A percentile compares a stretch with the other conserved stretches of the same genome.
These are phyloP conservation scores for Blastocystis sp. DNA, from an alignment of 352 stramenopile genomes.

Conservation along the genomic window DNA sequence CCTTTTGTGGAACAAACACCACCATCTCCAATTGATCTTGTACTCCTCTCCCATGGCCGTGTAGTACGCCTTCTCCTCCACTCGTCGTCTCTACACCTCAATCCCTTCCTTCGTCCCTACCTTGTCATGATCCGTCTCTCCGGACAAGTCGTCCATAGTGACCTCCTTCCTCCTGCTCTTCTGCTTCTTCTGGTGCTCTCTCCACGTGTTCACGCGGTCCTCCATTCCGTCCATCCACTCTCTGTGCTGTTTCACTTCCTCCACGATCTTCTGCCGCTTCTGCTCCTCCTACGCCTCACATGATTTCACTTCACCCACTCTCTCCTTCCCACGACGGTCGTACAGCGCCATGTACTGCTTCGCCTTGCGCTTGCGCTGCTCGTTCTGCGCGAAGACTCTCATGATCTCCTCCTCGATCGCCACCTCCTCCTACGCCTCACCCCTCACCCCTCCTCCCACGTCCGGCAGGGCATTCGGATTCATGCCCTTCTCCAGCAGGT, in stretches of 20 bases:
- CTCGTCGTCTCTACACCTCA: slow-evolving; percentile 7
- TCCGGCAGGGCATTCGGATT: slow-evolving; percentile 78
- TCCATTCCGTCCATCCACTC: slow-evolving; percentile 68
- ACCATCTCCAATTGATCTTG: slow-evolving; percentile 61
- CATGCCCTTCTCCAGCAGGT: slow-evolving; percentile 81
- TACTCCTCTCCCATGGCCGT: slow-evolving; percentile 60
- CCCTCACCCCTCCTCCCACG: background rate
- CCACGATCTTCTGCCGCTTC: slow-evolving; percentile 56
- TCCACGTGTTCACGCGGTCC: slow-evolving; percentile 65
- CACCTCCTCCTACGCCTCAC: slow-evolving; percentile 20
- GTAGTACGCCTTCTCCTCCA: slow-evolving; percentile 42
- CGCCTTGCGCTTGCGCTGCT: slow-evolving; percentile 39
- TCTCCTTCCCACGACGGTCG: slow-evolving; percentile 56
- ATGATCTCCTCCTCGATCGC: slow-evolving; percentile 70
- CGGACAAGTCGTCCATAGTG: slow-evolving; percentile 17
- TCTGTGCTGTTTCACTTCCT: slow-evolving; percentile 54
- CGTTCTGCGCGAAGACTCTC: slow-evolving; percentile 66
- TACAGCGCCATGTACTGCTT: slow-evolving; percentile 65
- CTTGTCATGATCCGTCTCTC: slow-evolving; percentile 63
- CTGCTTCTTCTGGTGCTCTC: slow-evolving; percentile 65
- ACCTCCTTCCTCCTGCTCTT: slow-evolving; percentile 27
- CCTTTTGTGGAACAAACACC: slow-evolving; percentile 41
- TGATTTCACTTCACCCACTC: background rate
- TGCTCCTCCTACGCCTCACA: slow-evolving; percentile 30
- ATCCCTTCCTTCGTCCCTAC: background rate